These are phyloP conservation scores for Leccinum obscurum DNA, from an alignment of 768 basidiomycete genomes.

Conservation along the genomic window DNA sequence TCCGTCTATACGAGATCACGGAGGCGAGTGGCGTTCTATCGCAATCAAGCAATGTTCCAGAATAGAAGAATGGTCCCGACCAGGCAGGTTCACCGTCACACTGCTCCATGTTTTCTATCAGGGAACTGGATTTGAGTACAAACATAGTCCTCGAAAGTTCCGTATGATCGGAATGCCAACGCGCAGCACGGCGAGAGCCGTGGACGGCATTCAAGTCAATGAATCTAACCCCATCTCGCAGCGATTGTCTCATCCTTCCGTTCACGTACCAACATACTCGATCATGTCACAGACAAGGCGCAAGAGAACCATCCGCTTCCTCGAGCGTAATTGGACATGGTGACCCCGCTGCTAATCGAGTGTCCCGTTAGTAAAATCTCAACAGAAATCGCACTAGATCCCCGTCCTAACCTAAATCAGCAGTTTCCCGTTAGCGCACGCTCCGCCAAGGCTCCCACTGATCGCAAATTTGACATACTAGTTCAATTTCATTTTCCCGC, in stretches of 20 bases:
- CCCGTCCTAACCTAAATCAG: not conserved
- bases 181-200: not conserved
- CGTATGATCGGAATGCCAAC: constrained; percentile 3
- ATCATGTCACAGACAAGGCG: not conserved
- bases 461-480: not conserved
- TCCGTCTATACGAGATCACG: constrained; percentile 16
- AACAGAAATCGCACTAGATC: not conserved
- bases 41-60: constrained; percentile 6
- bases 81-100: not conserved
- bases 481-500: not conserved
- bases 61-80: constrained; percentile 13
- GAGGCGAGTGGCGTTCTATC: constrained; percentile 23
- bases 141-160: not conserved
- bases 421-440: not conserved
- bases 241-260: not conserved
- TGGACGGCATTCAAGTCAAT: constrained; percentile 6
- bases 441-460: not conserved
- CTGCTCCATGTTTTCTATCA: constrained; percentile 10
- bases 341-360: not conserved
- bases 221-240: not conserved
- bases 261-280: not conserved
- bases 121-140: not conserved
- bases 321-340: not conserved
- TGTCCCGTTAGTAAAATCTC: not conserved
- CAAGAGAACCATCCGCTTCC: not conserved